phyloP scores from a whole-genome alignment of 768 basidiomycete genomes.

The Lactarius hatsudake region DNA sequence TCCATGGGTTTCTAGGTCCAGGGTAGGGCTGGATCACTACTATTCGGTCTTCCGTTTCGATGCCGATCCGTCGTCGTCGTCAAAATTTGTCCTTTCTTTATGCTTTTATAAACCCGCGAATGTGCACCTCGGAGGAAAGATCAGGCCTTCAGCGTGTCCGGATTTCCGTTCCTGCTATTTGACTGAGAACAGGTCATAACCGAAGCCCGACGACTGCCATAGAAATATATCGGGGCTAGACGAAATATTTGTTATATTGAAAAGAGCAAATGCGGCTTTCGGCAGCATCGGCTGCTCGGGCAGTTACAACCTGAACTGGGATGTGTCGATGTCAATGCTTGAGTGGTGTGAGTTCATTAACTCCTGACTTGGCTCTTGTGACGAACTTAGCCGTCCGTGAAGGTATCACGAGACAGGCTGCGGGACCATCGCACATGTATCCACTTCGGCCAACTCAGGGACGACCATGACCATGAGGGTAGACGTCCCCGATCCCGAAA shows the following conservation, averaged over 20 bases:
- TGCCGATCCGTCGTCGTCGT: background rate
- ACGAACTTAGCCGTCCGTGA: background rate
- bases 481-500: too few relatives aligned
- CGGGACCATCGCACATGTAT: too few relatives aligned
- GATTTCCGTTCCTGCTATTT: background rate
- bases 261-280: background rate
- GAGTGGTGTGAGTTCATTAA: background rate
- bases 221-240: background rate
- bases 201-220: background rate
- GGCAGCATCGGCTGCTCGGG: too few relatives aligned
- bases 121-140: background rate
- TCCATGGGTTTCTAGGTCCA: too few relatives aligned
- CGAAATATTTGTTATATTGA: background rate
- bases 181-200: background rate
- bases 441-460: too few relatives aligned
- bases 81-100: background rate
- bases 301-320: too few relatives aligned
- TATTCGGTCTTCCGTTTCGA: background rate
- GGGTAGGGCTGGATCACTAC: background rate
- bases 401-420: background rate
- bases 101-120: background rate
- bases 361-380: background rate
- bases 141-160: background rate
- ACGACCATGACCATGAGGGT: too few relatives aligned
- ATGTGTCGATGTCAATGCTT: background rate